Evolutionary conservation across 1,284 basidiomycete genomes (phyloP).

Genomic region (Microbotryum violaceum): DNA sequence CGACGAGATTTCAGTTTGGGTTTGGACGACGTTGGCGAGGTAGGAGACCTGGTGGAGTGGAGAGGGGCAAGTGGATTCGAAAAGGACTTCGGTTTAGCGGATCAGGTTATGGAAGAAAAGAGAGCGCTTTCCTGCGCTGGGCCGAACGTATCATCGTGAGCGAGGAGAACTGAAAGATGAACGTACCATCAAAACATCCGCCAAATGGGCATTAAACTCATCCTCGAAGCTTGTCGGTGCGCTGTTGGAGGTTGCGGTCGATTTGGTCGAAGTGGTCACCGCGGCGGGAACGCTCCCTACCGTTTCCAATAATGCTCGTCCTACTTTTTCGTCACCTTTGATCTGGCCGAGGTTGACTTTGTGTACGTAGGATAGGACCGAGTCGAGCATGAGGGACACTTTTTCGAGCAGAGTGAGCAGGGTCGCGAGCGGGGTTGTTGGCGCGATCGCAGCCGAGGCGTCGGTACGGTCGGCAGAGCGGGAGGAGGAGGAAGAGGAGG

Average conservation of each 20-base stretch:
- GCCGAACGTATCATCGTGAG: too few relatives aligned
- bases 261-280: slow-evolving; percentile 7
- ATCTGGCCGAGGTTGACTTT: slow-evolving; percentile 69
- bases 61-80: too few relatives aligned
- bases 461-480: slow-evolving; percentile 35
- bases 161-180: background rate
- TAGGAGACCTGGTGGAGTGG: slow-evolving; percentile 65
- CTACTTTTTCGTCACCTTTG: slow-evolving; percentile 77
- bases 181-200: slow-evolving; percentile 51
- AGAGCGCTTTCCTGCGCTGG: too few relatives aligned
- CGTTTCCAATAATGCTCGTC: slow-evolving; percentile 86
- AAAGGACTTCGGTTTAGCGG: too few relatives aligned
- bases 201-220: slow-evolving; percentile 59
- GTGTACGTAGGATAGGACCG: slow-evolving; percentile 78
- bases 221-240: slow-evolving; percentile 42
- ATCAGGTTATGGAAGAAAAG: too few relatives aligned
- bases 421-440: slow-evolving; percentile 45
- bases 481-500: slow-evolving; percentile 13
- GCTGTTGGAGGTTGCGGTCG: slow-evolving; percentile 44
- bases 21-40: slow-evolving; percentile 84
- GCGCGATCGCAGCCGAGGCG: slow-evolving; percentile 32
- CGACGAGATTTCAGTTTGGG: slow-evolving; percentile 87
- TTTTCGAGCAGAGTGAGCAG: slow-evolving; percentile 32
- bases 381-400: slow-evolving; percentile 55
- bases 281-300: slow-evolving; percentile 48